These are phyloP conservation scores for Starmerella cellae DNA, from an alignment of 805 yeast species.

Conservation along the genomic window DNA sequence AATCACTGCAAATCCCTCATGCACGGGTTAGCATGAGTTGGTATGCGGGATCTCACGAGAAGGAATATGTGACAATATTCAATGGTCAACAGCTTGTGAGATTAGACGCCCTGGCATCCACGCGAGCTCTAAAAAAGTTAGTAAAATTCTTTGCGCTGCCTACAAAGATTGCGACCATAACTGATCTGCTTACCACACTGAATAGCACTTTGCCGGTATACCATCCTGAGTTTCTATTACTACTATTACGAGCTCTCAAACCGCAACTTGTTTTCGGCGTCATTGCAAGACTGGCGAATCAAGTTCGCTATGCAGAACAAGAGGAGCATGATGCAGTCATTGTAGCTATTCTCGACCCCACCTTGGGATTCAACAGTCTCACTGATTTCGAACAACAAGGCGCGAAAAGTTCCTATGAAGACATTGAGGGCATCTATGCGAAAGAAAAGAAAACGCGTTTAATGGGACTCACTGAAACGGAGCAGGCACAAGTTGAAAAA, in stretches of 20 bases:
- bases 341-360: background rate
- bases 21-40: too few relatives aligned
- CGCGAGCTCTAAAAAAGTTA: too few relatives aligned
- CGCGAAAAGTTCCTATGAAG: background rate
- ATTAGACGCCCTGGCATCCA: background rate
- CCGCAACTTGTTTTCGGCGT: constrained; percentile 42
- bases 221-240: constrained; percentile 80
- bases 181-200: background rate
- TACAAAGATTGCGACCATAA: too few relatives aligned
- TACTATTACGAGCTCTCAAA: constrained; percentile 53
- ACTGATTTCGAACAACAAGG: background rate
- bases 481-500: background rate
- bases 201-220: constrained; percentile 54
- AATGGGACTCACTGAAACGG: background rate
- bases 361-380: background rate
- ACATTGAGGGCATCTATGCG: background rate
- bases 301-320: constrained; percentile 5
- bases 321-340: background rate
- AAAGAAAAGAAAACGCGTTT: background rate
- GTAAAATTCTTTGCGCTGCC: too few relatives aligned
- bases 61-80: background rate
- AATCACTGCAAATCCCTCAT: background rate
- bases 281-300: constrained; percentile 25
- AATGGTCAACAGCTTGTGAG: background rate
- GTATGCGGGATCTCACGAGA: background rate